Conservation (phyloP, 192 early-diverging fungal genomes). For the Lunasporangiospora selenospora region DNA sequence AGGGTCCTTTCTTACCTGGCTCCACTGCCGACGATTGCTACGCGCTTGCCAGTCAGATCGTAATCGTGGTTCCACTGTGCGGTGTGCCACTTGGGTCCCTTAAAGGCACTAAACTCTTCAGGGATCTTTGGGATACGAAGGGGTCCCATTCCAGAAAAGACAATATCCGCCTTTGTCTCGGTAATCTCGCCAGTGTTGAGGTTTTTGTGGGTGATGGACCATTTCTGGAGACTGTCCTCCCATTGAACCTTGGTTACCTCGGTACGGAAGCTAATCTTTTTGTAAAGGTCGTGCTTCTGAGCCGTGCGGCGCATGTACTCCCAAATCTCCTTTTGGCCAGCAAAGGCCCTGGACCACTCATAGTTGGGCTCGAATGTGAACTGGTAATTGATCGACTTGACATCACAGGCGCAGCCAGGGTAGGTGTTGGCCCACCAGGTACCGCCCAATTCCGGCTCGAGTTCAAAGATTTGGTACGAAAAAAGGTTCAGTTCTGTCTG, state of each 20-base stretch:
- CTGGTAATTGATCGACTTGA: constrained; percentile 40
- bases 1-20: constrained; percentile 48
- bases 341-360: constrained; percentile 49
- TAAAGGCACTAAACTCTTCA: constrained; percentile 46
- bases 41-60: constrained; percentile 41
- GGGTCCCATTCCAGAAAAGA: constrained; percentile 50
- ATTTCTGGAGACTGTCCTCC: constrained; percentile 16
- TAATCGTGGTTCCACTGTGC: constrained; percentile 52
- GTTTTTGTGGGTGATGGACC: constrained; percentile 11
- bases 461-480: constrained; percentile 45
- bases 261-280: constrained; percentile 41
- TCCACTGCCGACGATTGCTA: constrained; percentile 50
- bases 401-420: constrained; percentile 56
- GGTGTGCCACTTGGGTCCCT: constrained; percentile 52
- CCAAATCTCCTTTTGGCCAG: constrained; percentile 38
- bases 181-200: neutral
- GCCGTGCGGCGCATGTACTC: constrained; percentile 32
- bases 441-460: constrained; percentile 44
- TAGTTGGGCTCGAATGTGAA: constrained; percentile 12
- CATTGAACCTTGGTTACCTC: constrained; percentile 24
- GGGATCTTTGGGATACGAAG: constrained; percentile 50
- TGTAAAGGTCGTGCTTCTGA: constrained; percentile 26
- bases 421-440: constrained; percentile 50
- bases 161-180: neutral
- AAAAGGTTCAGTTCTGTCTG: constrained; percentile 39